Base-by-base conservation (phyloP, 345 rosid genomes). In the Cardamine chenopodiifolia region DNA sequence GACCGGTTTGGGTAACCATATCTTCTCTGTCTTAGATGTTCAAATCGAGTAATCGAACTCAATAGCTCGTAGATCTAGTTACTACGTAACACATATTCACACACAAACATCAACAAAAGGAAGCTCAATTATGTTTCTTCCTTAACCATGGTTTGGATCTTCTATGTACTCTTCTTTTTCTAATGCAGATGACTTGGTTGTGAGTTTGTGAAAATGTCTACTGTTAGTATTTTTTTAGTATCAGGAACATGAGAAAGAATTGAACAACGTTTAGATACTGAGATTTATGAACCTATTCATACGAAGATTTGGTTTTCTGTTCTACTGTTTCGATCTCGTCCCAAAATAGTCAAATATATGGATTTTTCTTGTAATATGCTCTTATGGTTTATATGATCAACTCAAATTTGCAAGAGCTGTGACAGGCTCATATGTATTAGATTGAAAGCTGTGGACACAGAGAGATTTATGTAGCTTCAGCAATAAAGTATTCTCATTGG, bases 401-500 rank as follows among this genome's bases (percentile, higher is more conserved):
- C 25, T n/a, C 35, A 76, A 52, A 4, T 68, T 76, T 53, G 31
- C 13, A 68, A 68, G 19, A 75, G 37, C n/a, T 58, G 57, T 22
- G 44, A 53, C 4, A 69, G 18, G 26, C 47, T 61, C 57, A 75
- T 40, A 75, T 68, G 42, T 61, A 62, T 68, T 68, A 53, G 31
- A 53, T 26, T 70, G 47, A 70, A 47, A 47, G 66, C 6, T 26
- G 66, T 70, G 50, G 37, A 70, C 56, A 70, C 66, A 76, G 15
- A 70, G 63, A 25, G n/a, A 31, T 47, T 45, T 19, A 62, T 45
- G 25, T 61, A 31, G 56, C 53, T 66, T 59, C 4, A 48, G 45
- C 15, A 39, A 60, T 68, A 29, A 69, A 54, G 59, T 55, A 69
- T 53, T 67, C n/a, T 54, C 70, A 55, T 54, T 45, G 61, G 76